Base-by-base conservation (phyloP, 495 filamentous ascomycete genomes). In the Neurospora sp. region DNA sequence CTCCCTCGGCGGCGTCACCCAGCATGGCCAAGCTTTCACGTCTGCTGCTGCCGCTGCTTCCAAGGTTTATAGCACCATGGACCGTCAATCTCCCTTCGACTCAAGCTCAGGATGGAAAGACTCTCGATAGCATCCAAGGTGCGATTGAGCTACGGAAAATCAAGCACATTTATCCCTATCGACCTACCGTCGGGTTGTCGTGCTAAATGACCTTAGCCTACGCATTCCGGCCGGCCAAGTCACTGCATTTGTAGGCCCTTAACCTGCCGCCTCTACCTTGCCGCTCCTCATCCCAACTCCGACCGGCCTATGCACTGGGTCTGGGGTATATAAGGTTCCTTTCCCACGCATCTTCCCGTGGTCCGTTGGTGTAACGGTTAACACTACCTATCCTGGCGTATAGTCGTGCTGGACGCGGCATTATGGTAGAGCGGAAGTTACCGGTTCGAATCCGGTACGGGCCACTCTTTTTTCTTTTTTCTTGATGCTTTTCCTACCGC, bases 111-210 rank as follows among this genome's bases (percentile, higher is more conserved):
- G 85, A 85, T 9, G 93, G 93, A n/a, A 78, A 85, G 39, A 91
- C 82, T 41, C 85, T 91, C 9, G 86, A 91, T 4, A 74, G 86
- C 59, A 83, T 93, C n/a, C 84, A 90, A 42, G 93, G 93, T 27
- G 88, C 85, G 4, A 87, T 96, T 46, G 89, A 93, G 76, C 83
- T 96, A 35, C 82, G 86, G 69, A 84, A 92, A 71, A 85, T 96
- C 77, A 94, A 91, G 81, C 93, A 94, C 77, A 92, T 96, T 73
- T 97, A 97, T 75, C 94, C 94, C 5, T 96, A 92, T 1, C 87
- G 94, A 38, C 92, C 93, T 0, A 92, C 94, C n/a, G n/a, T n/a
- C n/a, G n/a, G 75, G 92, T 94, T 46, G 87, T 89, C 16, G 89
- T 97, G 20, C 92, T 97, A 86, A 81, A 92, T 41, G 88, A 91